These are phyloP conservation scores for Zarea fungicola DNA, from an alignment of 2,329 filamentous ascomycete species.

Conservation along the genomic window DNA sequence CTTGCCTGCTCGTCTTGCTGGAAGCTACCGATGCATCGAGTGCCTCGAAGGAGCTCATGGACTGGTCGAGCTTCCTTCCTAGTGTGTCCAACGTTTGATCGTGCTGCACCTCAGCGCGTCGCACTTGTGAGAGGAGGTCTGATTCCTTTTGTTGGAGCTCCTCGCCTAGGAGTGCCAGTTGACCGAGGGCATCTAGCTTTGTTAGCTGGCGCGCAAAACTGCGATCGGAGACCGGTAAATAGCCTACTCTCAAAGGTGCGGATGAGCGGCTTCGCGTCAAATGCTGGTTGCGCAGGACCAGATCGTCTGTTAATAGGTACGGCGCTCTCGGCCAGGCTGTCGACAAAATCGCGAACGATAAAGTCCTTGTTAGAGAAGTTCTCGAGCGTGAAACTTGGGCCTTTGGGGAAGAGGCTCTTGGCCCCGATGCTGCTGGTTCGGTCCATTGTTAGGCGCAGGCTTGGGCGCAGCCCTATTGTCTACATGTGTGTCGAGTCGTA, in stretches of 20 bases:
- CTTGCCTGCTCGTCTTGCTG: conserved; percentile 34
- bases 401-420: conserved; percentile 68
- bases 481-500: conserved; percentile 26
- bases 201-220: conserved; percentile 15
- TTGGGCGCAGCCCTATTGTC: conserved; percentile 12
- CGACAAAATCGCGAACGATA: conserved; percentile 96
- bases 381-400: conserved; percentile 79
- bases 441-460: conserved; percentile 31
- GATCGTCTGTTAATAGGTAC: conserved; percentile 77
- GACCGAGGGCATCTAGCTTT: conserved; percentile 54
- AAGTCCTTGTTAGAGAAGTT: conserved; percentile 89
- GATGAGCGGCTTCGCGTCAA: conserved; percentile 96
- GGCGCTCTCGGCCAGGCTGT: conserved; percentile 81
- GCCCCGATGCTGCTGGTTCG: conserved; percentile 42
- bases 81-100: conserved; percentile 84
- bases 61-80: conserved; percentile 83
- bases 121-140: conserved; percentile 82
- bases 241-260: conserved; percentile 76
- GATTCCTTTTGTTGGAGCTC: conserved; percentile 88
- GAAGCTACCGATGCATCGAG: conserved; percentile 79
- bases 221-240: neutral
- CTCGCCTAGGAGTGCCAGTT: conserved; percentile 66
- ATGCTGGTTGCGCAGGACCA: conserved; percentile 56
- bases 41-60: conserved; percentile 86
- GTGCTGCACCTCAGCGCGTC: conserved; percentile 87